These are phyloP conservation scores for Pilaira anomala DNA, from an alignment of 192 early-diverging fungal species.

Conservation along the genomic window DNA sequence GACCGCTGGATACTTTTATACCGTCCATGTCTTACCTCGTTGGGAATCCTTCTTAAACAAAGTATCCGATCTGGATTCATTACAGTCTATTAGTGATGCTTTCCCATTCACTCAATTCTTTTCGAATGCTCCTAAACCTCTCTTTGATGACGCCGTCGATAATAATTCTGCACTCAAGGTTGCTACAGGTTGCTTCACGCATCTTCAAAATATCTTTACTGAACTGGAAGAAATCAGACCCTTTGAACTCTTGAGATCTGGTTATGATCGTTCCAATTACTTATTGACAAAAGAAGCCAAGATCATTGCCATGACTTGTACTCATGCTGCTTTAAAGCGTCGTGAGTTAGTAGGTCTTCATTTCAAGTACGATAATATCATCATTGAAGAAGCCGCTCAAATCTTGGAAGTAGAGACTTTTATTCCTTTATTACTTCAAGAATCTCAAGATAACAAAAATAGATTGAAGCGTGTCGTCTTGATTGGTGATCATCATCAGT, in stretches of 20 bases:
- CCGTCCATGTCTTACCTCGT: constrained; percentile 65
- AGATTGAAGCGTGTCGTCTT: constrained; percentile 86
- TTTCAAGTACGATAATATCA: constrained; percentile 92
- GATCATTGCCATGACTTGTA: constrained; percentile 97
- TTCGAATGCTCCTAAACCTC: constrained; percentile 61
- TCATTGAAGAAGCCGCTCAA: constrained; percentile 98
- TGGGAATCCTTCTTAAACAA: constrained; percentile 70
- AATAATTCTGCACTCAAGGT: constrained; percentile 56
- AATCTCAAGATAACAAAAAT: constrained; percentile 56
- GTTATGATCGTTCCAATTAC: constrained; percentile 83
- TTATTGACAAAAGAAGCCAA: constrained; percentile 92
- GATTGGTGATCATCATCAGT: constrained; percentile 97
- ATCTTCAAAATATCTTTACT: constrained; percentile 77
- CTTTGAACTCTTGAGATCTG: constrained; percentile 86
- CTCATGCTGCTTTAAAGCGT: constrained; percentile 87
- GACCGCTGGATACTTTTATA: constrained; percentile 87
- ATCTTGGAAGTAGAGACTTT: constrained; percentile 94
- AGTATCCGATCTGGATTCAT: constrained; percentile 18
- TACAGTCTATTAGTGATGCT: constrained; percentile 40
- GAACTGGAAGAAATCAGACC: constrained; percentile 90
- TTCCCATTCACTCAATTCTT: constrained; percentile 91
- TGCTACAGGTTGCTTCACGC: constrained; percentile 77
- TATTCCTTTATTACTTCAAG: constrained; percentile 87
- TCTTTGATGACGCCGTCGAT: constrained; percentile 55
- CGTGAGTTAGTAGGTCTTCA: constrained; percentile 82